A percentile compares a stretch with the other conserved stretches of the same genome.
Evolutionary conservation across 306 rosid species (phyloP).

Genomic region (Benincasa hispida): DNA sequence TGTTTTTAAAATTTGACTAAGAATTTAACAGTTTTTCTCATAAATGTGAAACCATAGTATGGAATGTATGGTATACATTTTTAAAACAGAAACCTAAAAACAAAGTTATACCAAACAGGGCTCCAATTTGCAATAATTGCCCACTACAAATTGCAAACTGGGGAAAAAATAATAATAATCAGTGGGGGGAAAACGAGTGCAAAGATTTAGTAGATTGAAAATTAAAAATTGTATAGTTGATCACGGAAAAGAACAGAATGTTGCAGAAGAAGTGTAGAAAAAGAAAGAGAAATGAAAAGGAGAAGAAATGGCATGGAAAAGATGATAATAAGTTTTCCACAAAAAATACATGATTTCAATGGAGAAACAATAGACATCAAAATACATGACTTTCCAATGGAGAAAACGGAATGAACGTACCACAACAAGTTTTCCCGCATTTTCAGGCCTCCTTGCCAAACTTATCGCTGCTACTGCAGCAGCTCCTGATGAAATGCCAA

Average conservation of each 20-base stretch:
- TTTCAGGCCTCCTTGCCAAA: constrained; percentile 71
- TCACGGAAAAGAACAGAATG: background rate
- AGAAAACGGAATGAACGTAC: constrained; percentile 33
- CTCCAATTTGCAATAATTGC: too few species aligned
- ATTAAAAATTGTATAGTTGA: background rate
- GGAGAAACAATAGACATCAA: background rate
- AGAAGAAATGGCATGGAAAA: background rate
- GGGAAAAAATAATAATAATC: too few species aligned
- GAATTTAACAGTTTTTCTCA: too few species aligned
- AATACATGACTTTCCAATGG: background rate
- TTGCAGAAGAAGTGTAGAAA: background rate
- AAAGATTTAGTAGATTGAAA: background rate
- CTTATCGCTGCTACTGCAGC: constrained; percentile 87
- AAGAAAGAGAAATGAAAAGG: background rate
- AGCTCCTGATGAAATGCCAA: constrained; percentile 95
- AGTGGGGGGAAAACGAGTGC: background rate
- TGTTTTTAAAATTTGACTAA: too few species aligned
- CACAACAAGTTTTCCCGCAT: constrained; percentile 65
- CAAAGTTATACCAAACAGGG: too few species aligned
- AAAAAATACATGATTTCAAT: background rate
- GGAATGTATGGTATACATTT: too few species aligned
- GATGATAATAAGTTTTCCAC: background rate
- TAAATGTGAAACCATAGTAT: too few species aligned
- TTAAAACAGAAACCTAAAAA: too few species aligned
- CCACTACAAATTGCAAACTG: too few species aligned